phyloP scores from a whole-genome alignment of 257 asterid genomes.

The Echites panduratus region DNA sequence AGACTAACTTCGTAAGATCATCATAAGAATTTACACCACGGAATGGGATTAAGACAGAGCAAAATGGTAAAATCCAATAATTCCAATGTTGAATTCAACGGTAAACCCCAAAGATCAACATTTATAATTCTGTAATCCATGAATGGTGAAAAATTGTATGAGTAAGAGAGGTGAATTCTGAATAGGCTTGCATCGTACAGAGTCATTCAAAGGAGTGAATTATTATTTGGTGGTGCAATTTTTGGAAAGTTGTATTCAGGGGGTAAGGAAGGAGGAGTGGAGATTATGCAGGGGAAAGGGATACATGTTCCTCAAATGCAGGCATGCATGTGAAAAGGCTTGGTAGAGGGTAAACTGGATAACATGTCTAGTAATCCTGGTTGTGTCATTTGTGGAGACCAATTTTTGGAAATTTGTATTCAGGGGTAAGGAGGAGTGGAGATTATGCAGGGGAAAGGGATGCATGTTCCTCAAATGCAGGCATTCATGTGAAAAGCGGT shows the following conservation, averaged over 20 bases:
- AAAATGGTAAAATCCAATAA: no score
- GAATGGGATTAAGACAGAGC: no score
- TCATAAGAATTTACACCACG: no score
- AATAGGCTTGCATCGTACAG: no score
- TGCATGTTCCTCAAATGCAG: conserved; percentile 11
- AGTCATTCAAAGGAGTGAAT: no score
- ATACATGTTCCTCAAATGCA: conserved; percentile 11
- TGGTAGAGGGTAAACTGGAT: neutral
- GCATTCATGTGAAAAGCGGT: conserved; percentile 2
- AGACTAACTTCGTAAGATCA: neutral
- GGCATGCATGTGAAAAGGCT: conserved; percentile 3
- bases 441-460: conserved; percentile 11
- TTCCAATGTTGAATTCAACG: no score
- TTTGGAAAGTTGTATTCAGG: neutral
- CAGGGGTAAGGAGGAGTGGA: neutral
- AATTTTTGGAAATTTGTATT: neutral
- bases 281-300: conserved; percentile 12
- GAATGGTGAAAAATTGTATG: no score
- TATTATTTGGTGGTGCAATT: neutral
- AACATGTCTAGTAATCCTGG: no score
- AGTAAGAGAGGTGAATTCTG: no score
- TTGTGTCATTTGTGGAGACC: no score
- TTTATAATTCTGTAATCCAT: no score
- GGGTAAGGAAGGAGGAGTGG: neutral
- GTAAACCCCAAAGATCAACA: no score